Percentiles rank a stretch among this genome's conserved stretches.
Evolutionary conservation across 768 basidiomycete genomes (phyloP).

Genomic region (Suillus clintonianus): DNA sequence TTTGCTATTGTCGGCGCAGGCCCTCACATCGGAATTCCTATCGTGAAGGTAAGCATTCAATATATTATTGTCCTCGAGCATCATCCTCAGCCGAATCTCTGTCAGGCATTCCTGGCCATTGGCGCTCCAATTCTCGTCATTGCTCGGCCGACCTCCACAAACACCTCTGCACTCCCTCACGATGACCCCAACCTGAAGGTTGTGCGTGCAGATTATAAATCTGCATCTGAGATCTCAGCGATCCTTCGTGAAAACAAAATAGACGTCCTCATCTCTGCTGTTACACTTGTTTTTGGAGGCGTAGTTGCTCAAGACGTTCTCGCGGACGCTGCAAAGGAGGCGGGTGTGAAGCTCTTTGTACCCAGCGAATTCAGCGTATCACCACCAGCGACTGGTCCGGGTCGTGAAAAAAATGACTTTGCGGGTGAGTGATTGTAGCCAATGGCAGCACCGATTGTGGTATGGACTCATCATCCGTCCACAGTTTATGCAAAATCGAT

Average conservation of each 20-base stretch:
- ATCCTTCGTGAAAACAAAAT: conserved; percentile 6
- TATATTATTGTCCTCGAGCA: neutral
- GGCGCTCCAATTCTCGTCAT: conserved; percentile 6
- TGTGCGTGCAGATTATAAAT: conserved; percentile 1
- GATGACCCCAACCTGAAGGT: neutral
- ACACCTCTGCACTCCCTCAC: neutral
- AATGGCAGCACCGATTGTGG: too few relatives aligned
- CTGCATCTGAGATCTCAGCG: neutral
- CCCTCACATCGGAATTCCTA: conserved; percentile 8
- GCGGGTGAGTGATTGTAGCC: neutral
- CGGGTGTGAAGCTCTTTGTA: conserved; percentile 30
- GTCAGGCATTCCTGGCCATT: conserved; percentile 9
- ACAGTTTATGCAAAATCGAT: conserved; percentile 20
- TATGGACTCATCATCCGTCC: neutral
- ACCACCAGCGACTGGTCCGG: neutral
- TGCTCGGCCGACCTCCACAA: conserved; percentile 6
- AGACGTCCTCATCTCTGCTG: conserved; percentile 7
- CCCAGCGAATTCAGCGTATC: conserved; percentile 30
- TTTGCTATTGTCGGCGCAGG: conserved; percentile 11
- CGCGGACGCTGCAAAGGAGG: conserved; percentile 16
- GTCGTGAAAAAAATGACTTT: neutral
- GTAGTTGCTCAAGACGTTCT: conserved; percentile 17
- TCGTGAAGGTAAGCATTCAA: conserved; percentile 6
- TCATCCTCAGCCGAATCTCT: neutral
- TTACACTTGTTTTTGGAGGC: neutral